Evolutionary conservation across 768 basidiomycete species (phyloP), one percentile per base, ranked within the genome.

Genomic region (Hygrophorus pudorinus): DNA sequence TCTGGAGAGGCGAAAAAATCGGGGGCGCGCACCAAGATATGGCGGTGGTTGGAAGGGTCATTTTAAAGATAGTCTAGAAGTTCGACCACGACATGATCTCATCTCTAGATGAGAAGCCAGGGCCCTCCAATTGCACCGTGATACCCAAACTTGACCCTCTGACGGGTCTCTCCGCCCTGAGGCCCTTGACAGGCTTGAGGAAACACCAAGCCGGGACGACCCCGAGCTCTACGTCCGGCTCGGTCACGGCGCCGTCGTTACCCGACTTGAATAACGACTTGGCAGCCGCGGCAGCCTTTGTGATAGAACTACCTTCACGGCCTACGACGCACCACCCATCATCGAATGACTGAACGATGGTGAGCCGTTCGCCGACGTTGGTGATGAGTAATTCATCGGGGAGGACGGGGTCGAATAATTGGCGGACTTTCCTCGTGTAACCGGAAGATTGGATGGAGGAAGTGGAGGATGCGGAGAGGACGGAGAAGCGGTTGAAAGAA

Each of bases 321-420:
- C 75, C 78, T 41, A 84, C 80, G 41, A 84, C 68, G 52, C 81
- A 85, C 85, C 85, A 89, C 1, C 84, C 85, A 46, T 88, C 85
- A 47, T 87, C 81, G 52, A 79, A 84, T 4, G 76, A 75, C 48
- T 76, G 74, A 2, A 85, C 66, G 21, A 86, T 61, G 1, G 71
- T 73, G 33, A 88, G 61, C 29, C 64, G 65, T 56, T 89, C 83
- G 31, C 81, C 79, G 10, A 69, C 53, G 28, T 53, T 56, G 14
- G 65, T 56, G 47, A 83, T 47, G 28, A 78, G 62, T 20, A 88
- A 66, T 56, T 89, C 85, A 59, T 89, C 85, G 0, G 83, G 79
- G 2, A 88, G 74, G 17, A 83, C 70, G 6, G 85, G 79, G 43
- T 64, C 67, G 56, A 85, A 88, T 2, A 72, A 43, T 54, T 85